These are phyloP conservation scores for Euphorbia schlechtendalii DNA, from an alignment of 441 rosid species.

Conservation along the genomic window DNA sequence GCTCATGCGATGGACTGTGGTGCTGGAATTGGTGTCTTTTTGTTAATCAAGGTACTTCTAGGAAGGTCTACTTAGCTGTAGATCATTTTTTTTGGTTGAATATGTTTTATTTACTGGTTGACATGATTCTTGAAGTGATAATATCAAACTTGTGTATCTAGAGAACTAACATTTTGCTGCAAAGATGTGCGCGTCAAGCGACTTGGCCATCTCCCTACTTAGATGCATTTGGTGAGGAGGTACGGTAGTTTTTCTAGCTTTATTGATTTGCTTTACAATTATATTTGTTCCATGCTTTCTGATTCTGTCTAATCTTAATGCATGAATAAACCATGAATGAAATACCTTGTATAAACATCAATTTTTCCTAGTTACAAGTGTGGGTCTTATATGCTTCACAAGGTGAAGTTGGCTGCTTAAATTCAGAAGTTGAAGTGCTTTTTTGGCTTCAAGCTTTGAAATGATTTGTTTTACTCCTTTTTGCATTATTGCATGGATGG, in stretches of 20 bases:
- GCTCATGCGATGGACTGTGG: constrained; percentile 80
- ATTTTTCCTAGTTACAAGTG: not conserved
- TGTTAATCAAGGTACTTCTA: constrained; percentile 68
- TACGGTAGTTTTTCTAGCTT: constrained; percentile 18
- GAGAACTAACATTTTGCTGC: constrained; percentile 84
- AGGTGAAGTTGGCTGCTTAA: not conserved
- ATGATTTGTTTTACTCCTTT: not conserved
- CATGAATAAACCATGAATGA: not conserved
- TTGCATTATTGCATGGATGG: not conserved
- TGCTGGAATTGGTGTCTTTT: constrained; percentile 85
- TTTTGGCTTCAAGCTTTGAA: not conserved
- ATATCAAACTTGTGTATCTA: constrained; percentile 26
- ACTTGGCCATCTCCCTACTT: constrained; percentile 97
- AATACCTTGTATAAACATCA: not conserved
- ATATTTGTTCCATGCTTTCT: not conserved
- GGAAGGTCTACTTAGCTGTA: constrained; percentile 4
- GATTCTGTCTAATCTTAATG: not conserved
- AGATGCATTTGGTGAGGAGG: constrained; percentile 99
- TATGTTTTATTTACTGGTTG: constrained; percentile 14
- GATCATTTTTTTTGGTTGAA: constrained; percentile 1
- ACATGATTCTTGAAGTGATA: constrained; percentile 11
- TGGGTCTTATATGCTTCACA: not conserved
- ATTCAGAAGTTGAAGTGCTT: not conserved
- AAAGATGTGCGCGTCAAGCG: constrained; percentile 84
- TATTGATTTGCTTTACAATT: not conserved